These are phyloP conservation scores for Boletus reticulatus DNA, from an alignment of 768 basidiomycete species.

Conservation along the genomic window DNA sequence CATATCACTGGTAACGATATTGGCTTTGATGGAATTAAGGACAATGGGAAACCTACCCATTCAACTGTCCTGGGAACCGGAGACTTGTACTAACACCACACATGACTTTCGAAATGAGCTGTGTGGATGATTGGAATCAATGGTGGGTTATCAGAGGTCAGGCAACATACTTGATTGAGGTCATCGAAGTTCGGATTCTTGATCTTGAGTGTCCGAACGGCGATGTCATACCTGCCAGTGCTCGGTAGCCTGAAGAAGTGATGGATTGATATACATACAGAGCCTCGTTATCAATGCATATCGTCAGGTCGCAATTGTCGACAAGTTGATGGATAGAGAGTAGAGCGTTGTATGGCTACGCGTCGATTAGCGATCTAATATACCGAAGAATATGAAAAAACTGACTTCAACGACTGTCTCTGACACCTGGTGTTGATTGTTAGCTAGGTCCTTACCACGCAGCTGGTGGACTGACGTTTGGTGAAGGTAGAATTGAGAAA, in stretches of 20 bases:
- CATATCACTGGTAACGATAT: slow-evolving; percentile 53
- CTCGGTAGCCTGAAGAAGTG: neutral
- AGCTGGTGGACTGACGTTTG: slow-evolving; percentile 39
- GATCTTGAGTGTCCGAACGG: slow-evolving; percentile 61
- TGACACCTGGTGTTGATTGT: slow-evolving; percentile 32
- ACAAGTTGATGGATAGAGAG: slow-evolving; percentile 88
- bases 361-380: slow-evolving; percentile 7
- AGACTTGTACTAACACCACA: slow-evolving; percentile 90
- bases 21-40: slow-evolving; percentile 1
- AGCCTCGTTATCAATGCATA: slow-evolving; percentile 88
- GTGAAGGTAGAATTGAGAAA: slow-evolving; percentile 53
- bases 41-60: slow-evolving; percentile 53
- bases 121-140: neutral
- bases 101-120: slow-evolving; percentile 89
- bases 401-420: slow-evolving; percentile 54
- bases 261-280: slow-evolving; percentile 43
- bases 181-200: slow-evolving; percentile 61
- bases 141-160: neutral
- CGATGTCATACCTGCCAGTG: slow-evolving; percentile 64
- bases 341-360: slow-evolving; percentile 77
- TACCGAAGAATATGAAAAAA: neutral
- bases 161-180: slow-evolving; percentile 58
- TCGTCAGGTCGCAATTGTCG: slow-evolving; percentile 80
- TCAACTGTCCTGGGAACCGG: slow-evolving; percentile 91
- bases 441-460: slow-evolving; percentile 3